Base-by-base conservation (phyloP, 345 rosid species). In the Camelina sativa region DNA sequence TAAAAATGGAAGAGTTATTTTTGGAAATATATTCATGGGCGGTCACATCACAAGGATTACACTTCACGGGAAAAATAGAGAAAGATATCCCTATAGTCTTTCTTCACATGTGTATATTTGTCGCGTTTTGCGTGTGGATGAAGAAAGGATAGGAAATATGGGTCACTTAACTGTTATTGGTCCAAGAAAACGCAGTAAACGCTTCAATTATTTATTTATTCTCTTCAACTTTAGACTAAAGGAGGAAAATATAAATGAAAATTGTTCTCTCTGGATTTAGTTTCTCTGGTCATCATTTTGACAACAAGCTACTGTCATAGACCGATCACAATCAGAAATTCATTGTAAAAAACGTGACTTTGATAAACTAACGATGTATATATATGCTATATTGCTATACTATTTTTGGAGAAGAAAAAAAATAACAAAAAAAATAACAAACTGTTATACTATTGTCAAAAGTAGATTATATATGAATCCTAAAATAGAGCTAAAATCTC, bases 251-350 rank as follows among this genome's bases (percentile, higher is more conserved):
- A 57, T 48, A 51, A 30, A 75, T 67, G 73, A 40, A 67, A 40
- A 7, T 5, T 50, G 38, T 44, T 52, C 0, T 34, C 34, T 76
- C 20, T 69, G 69, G 44, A 53, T 52, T n/a, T 1, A 11, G 44
- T 8, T 32, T 11, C 5, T 20, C 32, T 76, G 32, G 20, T 62
- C 11, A 40, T 68, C 32, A 51, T 62, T 32, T 60, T 61, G 50
- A 57, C 58, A 41, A 53, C 17, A 62, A 56, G 71, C 6, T 23
- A 46, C 63, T 55, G 47, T 48, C 75, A 77, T 51, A 43, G 7
- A 43, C 44, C 44, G 44, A 40, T 11, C 13, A 38, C 12, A 38
- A 38, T 38, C 12, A 40, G 44, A 40, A 3, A 40, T 11, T 11
- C 44, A 11, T 11, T 38, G 10, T 37, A 37, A 20, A 20, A 20